A percentile compares a stretch with the other conserved stretches of the same genome.
phyloP scores from a whole-genome alignment of 2,329 filamentous ascomycete species.

The Xylariaceae sp. region DNA sequence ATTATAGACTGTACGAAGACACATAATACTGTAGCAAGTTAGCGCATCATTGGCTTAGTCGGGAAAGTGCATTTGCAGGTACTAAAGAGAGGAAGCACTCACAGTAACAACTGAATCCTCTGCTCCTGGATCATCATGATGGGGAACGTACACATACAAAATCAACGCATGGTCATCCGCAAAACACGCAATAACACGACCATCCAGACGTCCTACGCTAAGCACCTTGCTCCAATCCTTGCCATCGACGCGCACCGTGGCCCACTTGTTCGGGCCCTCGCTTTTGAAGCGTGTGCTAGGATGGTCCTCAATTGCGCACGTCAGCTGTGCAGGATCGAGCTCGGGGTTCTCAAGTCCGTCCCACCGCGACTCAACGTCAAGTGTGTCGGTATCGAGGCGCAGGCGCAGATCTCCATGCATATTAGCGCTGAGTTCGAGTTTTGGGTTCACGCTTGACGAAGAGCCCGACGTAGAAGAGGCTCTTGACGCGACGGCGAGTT shows the following conservation, averaged over 20 bases:
- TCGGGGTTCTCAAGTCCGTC: slow-evolving; percentile 84
- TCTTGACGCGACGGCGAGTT: slow-evolving; percentile 66
- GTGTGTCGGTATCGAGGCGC: slow-evolving; percentile 79
- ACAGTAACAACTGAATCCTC: slow-evolving; percentile 81
- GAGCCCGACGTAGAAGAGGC: slow-evolving; percentile 33
- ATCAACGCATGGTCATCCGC: slow-evolving; percentile 80
- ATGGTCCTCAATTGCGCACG: slow-evolving; percentile 75
- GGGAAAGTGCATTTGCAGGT: not conserved
- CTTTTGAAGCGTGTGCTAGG: slow-evolving; percentile 80
- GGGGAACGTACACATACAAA: slow-evolving; percentile 79
- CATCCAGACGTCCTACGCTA: slow-evolving; percentile 87
- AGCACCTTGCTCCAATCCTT: slow-evolving; percentile 95
- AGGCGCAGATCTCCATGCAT: slow-evolving; percentile 89
- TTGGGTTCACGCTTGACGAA: slow-evolving; percentile 54
- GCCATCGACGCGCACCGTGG: slow-evolving; percentile 87
- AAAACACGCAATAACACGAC: slow-evolving; percentile 91
- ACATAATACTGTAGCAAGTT: slow-evolving; percentile 38
- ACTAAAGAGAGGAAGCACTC: slow-evolving; percentile 37
- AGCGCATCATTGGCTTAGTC: slow-evolving; percentile 9
- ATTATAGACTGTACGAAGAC: slow-evolving; percentile 38
- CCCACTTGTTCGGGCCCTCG: slow-evolving; percentile 82
- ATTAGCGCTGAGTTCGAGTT: slow-evolving; percentile 87
- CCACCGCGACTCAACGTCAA: slow-evolving; percentile 88
- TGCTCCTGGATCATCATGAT: slow-evolving; percentile 67
- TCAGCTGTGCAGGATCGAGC: slow-evolving; percentile 77